Evolutionary conservation across 2,329 filamentous ascomycete genomes (phyloP).

Genomic region (Ascochyta koolunga): DNA sequence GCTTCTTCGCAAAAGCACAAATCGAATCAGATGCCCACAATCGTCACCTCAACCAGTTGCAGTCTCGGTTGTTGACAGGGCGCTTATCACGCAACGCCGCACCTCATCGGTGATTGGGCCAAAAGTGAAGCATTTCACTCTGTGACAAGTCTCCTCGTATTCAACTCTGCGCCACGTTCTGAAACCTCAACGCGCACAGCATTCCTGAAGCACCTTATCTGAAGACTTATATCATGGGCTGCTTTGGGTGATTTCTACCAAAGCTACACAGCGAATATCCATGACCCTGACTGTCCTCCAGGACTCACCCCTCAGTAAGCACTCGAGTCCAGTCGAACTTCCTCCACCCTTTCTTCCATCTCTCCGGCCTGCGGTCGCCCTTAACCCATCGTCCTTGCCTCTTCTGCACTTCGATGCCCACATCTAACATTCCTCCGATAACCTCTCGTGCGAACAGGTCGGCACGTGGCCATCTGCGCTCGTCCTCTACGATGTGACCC

Average conservation of each 20-base stretch:
- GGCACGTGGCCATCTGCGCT: slow-evolving; percentile 82
- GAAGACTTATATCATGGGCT: neutral
- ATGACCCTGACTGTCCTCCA: neutral
- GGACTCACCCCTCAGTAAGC: slow-evolving; percentile 56
- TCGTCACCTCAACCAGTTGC: neutral
- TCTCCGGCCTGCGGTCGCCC: slow-evolving; percentile 71
- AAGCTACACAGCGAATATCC: neutral
- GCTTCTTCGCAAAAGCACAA: neutral
- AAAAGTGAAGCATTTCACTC: slow-evolving; percentile 15
- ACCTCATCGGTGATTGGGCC: slow-evolving; percentile 27
- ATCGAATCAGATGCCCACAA: slow-evolving; percentile 1
- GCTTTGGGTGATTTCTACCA: neutral
- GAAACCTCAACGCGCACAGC: slow-evolving; percentile 24
- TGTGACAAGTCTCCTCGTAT: slow-evolving; percentile 10
- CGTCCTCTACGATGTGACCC: slow-evolving; percentile 90
- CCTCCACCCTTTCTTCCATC: slow-evolving; percentile 83
- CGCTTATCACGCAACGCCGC: slow-evolving; percentile 14
- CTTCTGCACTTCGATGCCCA: slow-evolving; percentile 81
- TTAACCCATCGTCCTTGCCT: slow-evolving; percentile 85
- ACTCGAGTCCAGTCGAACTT: slow-evolving; percentile 89
- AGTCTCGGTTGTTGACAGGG: slow-evolving; percentile 23
- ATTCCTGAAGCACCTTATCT: slow-evolving; percentile 2
- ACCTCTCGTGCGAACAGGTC: slow-evolving; percentile 93
- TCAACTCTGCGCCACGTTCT: slow-evolving; percentile 21
- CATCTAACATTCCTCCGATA: slow-evolving; percentile 88